Percentiles rank a stretch among this genome's conserved stretches.
Evolutionary conservation across 1,139 yeast genomes (phyloP).

Genomic region (Diutina sp.): DNA sequence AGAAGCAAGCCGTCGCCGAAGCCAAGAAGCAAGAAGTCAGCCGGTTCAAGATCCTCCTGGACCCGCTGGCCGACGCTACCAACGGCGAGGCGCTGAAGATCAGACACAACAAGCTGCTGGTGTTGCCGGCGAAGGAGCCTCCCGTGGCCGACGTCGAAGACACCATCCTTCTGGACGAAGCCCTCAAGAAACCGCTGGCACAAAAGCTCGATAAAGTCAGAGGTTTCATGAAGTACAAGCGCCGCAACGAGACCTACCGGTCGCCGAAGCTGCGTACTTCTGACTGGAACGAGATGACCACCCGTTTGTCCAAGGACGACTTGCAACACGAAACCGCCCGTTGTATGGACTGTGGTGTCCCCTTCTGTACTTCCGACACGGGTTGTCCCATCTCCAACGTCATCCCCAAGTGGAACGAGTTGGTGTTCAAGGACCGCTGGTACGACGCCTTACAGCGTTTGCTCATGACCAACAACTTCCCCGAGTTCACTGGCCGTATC

Average conservation of each 20-base stretch:
- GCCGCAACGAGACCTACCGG: conserved; percentile 82
- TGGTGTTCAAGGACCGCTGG: conserved; percentile 94
- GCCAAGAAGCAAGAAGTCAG: conserved; percentile 52
- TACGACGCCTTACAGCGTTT: conserved; percentile 84
- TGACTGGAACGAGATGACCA: conserved; percentile 90
- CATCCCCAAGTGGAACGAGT: conserved; percentile 96
- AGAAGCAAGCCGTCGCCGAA: conserved; percentile 53
- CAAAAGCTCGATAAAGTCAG: conserved; percentile 62
- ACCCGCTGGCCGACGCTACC: conserved; percentile 77
- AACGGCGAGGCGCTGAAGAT: conserved; percentile 66
- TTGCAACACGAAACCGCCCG: conserved; percentile 91
- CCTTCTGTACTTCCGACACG: conserved; percentile 95
- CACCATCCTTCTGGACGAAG: conserved; percentile 56
- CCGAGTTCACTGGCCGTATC: conserved; percentile 95
- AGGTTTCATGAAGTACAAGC: conserved; percentile 89
- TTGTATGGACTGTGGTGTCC: conserved; percentile 99
- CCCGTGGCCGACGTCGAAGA: conserved; percentile 85
- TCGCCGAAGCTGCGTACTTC: conserved; percentile 60
- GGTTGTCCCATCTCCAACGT: conserved; percentile 97
- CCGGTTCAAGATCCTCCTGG: conserved; percentile 57
- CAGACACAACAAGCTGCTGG: conserved; percentile 26
- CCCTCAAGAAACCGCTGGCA: conserved; percentile 49
- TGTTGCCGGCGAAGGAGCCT: conserved; percentile 53
- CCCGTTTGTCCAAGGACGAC: conserved; percentile 74
- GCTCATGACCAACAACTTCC: conserved; percentile 95